A percentile compares a stretch with the other conserved stretches of the same genome.
Conservation (phyloP, 805 yeast genomes). For the Nakazawaea molendinolei region DNA sequence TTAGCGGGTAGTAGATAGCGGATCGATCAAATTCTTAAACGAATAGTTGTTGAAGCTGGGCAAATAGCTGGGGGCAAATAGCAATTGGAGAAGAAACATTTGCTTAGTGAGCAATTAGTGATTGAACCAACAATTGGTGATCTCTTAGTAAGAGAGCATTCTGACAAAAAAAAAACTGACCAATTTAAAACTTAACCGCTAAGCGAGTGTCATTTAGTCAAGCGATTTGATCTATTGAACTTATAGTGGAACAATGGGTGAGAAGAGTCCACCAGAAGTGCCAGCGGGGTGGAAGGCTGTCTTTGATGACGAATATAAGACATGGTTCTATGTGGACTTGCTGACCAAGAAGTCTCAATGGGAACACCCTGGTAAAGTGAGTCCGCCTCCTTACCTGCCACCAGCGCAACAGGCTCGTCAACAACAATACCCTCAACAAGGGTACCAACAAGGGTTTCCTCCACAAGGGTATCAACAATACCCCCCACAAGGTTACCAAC, state of each 20-base stretch:
- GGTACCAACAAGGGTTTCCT: constrained; percentile 12
- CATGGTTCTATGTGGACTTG: constrained; percentile 79
- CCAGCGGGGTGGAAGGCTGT: constrained; percentile 42
- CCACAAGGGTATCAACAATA: constrained; percentile 15
- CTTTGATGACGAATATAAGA: constrained; percentile 38
- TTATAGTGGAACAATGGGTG: constrained; percentile 2
- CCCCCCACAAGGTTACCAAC: constrained; percentile 16
- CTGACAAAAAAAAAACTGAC: too few species aligned
- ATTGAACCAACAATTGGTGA: too few species aligned
- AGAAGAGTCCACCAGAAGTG: constrained; percentile 30
- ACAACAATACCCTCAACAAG: constrained; percentile 17
- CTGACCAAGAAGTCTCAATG: constrained; percentile 76
- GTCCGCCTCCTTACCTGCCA: constrained; percentile 12
- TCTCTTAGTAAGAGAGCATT: too few species aligned
- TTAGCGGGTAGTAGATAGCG: too few species aligned
- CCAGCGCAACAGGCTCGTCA: constrained; percentile 17
- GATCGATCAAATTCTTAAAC: too few species aligned
- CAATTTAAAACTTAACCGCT: too few species aligned
- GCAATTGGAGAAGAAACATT: too few species aligned
- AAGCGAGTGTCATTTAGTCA: too few species aligned
- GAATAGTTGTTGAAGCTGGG: too few species aligned
- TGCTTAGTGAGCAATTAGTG: too few species aligned
- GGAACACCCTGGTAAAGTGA: constrained; percentile 68
- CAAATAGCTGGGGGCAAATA: too few species aligned
- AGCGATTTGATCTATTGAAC: too few species aligned